Base-by-base conservation (phyloP, 2,329 filamentous ascomycete species). In the Chaetomiaceae sp. region DNA sequence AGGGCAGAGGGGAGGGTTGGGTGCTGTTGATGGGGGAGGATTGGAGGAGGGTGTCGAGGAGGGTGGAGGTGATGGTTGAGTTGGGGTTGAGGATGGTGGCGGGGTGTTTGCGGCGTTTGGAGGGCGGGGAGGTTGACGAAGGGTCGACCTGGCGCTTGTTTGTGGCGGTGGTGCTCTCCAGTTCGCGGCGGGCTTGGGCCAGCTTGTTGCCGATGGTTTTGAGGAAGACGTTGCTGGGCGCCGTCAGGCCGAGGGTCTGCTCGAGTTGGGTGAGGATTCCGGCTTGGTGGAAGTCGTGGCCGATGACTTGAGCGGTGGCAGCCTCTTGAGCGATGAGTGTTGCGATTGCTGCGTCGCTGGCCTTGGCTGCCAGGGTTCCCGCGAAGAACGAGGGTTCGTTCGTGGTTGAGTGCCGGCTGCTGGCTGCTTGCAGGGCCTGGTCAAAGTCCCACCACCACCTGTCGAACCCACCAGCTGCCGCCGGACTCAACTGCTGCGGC, bases 381-480 rank as follows among this genome's bases (percentile, higher is more conserved):
- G 34, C 45, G 20, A 56, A 53, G 14, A 25, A 22, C 2, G 39
- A 46, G 1, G 19, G 23, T 15, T 19, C 4, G 3, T 17, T 12
- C 29, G 14, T 12, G 8, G 23, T 17, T 2, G 44, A 15, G 11
- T 29, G 23, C 9, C 25, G 14, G 11, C 19, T 0, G n/a, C 48
- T 11, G 2, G 47, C 53, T 1, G 5, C 14, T n/a, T 55, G 47
- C 17, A 55, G 29, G 14, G 34, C 5, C 2, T 34, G 12, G 42
- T 49, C 51, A 27, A 54, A 51, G 4, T 51, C 42, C 53, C 47
- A 51, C 40, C 46, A 49, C 46, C 52, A 50, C 11, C 36, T 8
- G 12, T 29, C n/a, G 9, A 27, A 27, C 25, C 9, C 25, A 9
- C 25, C 25, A 5, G 25, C 25, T 27, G 5, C 25, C 25, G 25